Evolutionary conservation across 1,139 yeast species (phyloP).

Genomic region (Blastobotrys apis): DNA sequence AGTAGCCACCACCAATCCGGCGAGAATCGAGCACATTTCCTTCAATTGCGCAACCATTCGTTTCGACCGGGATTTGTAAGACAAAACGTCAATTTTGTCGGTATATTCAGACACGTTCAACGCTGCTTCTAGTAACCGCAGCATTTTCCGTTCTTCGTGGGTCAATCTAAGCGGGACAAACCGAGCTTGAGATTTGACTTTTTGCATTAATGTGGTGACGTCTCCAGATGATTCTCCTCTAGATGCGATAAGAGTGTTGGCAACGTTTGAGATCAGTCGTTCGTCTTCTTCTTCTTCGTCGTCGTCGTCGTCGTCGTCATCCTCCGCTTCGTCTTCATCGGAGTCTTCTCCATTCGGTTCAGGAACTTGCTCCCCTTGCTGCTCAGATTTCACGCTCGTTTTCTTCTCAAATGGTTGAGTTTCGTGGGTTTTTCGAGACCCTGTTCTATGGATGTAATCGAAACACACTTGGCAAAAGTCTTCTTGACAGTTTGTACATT

Average conservation of each 20-base stretch:
- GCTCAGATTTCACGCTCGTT: constrained; percentile 30
- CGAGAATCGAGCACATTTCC: constrained; percentile 68
- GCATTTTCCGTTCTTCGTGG: constrained; percentile 58
- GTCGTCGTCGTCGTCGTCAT: constrained; percentile 22
- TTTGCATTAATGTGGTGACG: constrained; percentile 28
- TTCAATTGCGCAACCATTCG: constrained; percentile 63
- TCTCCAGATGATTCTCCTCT: constrained; percentile 27
- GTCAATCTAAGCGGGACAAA: constrained; percentile 65
- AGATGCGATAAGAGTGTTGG: constrained; percentile 26
- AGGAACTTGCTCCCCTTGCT: constrained; percentile 21
- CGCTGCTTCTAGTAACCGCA: constrained; percentile 64
- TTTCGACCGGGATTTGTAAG: constrained; percentile 58
- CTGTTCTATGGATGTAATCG: constrained; percentile 61
- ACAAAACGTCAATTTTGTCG: constrained; percentile 62
- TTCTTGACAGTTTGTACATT: constrained; percentile 58
- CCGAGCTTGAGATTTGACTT: constrained; percentile 45
- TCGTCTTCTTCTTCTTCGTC: constrained; percentile 10
- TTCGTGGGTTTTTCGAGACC: constrained; percentile 41
- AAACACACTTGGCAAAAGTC: constrained; percentile 64
- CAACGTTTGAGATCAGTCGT: constrained; percentile 17
- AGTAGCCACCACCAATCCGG: constrained; percentile 70
- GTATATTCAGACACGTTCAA: constrained; percentile 71
- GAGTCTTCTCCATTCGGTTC: constrained; percentile 14
- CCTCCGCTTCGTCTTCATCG: constrained; percentile 20
- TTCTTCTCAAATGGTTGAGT: constrained; percentile 19